These are phyloP conservation scores for Erigeron canadensis DNA, from an alignment of 129 eudicot species.

Conservation along the genomic window DNA sequence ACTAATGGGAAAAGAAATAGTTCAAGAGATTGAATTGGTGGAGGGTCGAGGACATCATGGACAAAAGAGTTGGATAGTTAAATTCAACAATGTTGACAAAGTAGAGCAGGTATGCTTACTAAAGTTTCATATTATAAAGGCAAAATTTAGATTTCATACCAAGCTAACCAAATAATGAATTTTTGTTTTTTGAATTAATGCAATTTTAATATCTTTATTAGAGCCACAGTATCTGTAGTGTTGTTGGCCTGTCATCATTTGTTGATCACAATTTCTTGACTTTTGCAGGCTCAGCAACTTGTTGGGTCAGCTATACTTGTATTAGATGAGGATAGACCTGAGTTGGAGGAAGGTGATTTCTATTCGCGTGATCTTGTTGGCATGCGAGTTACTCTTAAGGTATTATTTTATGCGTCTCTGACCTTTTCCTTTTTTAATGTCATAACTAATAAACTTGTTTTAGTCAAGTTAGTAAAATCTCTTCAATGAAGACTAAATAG, in stretches of 20 bases:
- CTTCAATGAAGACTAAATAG: no score
- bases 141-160: no score
- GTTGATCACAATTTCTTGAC: conserved; percentile 14
- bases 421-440: neutral
- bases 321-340: conserved; percentile 76
- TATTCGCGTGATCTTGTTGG: conserved; percentile 93
- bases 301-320: conserved; percentile 85
- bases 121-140: neutral
- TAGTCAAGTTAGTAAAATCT: no score
- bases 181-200: neutral
- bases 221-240: conserved; percentile 13
- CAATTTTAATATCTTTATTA: conserved; percentile 10
- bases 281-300: conserved; percentile 75
- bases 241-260: conserved; percentile 6
- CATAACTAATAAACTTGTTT: conserved; percentile 1
- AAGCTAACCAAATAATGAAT: no score
- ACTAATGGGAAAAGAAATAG: conserved; percentile 55
- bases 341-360: conserved; percentile 89
- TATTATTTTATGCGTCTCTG: conserved; percentile 18
- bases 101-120: conserved; percentile 66
- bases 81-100: conserved; percentile 51
- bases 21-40: conserved; percentile 70
- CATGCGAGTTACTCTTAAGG: conserved; percentile 85
- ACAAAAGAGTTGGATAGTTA: conserved; percentile 74
- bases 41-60: conserved; percentile 85